Evolutionary conservation across 495 filamentous ascomycete genomes (phyloP).

Genomic region (Daldinia loculata): DNA sequence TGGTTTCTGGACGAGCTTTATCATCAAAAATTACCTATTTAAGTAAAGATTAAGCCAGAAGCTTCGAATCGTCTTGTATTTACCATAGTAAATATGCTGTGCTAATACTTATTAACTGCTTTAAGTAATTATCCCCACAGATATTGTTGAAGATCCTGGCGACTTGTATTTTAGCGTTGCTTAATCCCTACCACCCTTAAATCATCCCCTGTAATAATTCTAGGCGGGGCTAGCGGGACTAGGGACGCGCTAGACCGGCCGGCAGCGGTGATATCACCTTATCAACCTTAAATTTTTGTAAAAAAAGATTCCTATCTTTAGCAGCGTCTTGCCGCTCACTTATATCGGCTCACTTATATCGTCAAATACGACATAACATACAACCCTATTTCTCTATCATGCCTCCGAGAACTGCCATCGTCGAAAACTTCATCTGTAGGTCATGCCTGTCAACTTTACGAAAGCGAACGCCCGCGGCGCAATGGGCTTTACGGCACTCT

Average conservation of each 20-base stretch:
- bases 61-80: too few species aligned
- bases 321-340: constrained; percentile 13
- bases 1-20: too few species aligned
- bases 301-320: constrained; percentile 19
- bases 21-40: too few species aligned
- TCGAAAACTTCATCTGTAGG: constrained; percentile 51
- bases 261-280: constrained; percentile 35
- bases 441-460: constrained; percentile 48
- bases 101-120: too few species aligned
- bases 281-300: constrained; percentile 33
- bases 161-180: constrained; percentile 12
- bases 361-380: constrained; percentile 1
- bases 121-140: too few species aligned
- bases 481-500: constrained; percentile 42
- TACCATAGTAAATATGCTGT: too few species aligned
- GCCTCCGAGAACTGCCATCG: constrained; percentile 46
- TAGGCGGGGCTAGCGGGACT: constrained; percentile 8
- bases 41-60: too few species aligned
- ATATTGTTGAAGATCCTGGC: too few species aligned
- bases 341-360: constrained; percentile 7
- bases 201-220: constrained; percentile 12
- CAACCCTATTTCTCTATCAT: constrained; percentile 31
- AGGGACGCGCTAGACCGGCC: constrained; percentile 16
- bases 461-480: constrained; percentile 27
- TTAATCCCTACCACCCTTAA: constrained; percentile 16